Conservation (phyloP, 495 filamentous ascomycete species). For the Emericellopsis terricola region DNA sequence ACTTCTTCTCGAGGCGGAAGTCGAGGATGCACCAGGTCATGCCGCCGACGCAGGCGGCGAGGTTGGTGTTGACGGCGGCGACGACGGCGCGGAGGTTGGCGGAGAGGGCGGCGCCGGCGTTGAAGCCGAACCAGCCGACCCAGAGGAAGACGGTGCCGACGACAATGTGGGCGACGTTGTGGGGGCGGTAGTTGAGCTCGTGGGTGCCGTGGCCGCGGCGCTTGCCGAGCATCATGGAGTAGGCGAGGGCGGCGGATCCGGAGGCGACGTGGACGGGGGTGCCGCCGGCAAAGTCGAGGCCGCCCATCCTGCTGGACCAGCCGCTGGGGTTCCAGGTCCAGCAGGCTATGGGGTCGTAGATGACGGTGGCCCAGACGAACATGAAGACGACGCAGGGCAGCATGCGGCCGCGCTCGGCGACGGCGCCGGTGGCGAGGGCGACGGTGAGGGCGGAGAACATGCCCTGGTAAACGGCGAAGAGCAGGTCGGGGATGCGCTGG, state of each 20-base stretch:
- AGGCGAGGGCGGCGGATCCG: conserved; percentile 73
- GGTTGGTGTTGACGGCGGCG: conserved; percentile 54
- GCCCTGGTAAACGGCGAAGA: conserved; percentile 91
- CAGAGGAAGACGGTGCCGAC: conserved; percentile 96
- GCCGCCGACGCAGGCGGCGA: conserved; percentile 69
- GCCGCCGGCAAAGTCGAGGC: conserved; percentile 89
- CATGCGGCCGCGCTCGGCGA: conserved; percentile 88
- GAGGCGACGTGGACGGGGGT: conserved; percentile 94
- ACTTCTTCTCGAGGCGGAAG: conserved; percentile 85
- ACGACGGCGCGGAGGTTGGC: conserved; percentile 79
- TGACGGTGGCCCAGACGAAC: conserved; percentile 87
- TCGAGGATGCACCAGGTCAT: conserved; percentile 93
- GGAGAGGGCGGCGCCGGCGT: conserved; percentile 77
- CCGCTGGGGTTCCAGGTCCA: conserved; percentile 93
- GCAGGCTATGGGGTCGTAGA: conserved; percentile 92
- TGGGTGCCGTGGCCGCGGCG: conserved; percentile 73
- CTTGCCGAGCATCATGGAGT: conserved; percentile 85
- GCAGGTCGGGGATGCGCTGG: conserved; percentile 64
- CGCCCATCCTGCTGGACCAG: conserved; percentile 71
- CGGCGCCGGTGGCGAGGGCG: conserved; percentile 79
- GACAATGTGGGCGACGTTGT: conserved; percentile 95
- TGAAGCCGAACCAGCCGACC: conserved; percentile 99
- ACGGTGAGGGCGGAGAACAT: conserved; percentile 97
- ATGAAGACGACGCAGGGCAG: conserved; percentile 88
- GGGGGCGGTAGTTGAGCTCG: conserved; percentile 88